Evolutionary conservation across 2,329 filamentous ascomycete genomes (phyloP).

Genomic region (Canariomyces notabilis): DNA sequence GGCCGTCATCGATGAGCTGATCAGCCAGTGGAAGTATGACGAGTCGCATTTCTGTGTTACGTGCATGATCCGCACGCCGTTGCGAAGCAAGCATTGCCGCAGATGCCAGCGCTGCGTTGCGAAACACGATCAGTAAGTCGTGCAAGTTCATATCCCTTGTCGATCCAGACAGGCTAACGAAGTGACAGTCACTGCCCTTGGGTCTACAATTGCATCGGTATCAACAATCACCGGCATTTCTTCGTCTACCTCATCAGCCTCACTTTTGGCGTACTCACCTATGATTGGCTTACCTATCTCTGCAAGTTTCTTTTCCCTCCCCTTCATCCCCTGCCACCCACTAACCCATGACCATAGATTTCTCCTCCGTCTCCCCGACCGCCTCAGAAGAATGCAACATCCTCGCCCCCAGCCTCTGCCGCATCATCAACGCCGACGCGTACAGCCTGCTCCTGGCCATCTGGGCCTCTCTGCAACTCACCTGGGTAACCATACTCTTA

Average conservation of each 20-base stretch:
- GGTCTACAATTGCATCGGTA: conserved; percentile 93
- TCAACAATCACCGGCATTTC: conserved; percentile 96
- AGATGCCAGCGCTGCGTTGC: conserved; percentile 88
- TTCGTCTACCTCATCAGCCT: conserved; percentile 81
- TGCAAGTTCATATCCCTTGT: not conserved
- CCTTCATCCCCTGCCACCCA: not conserved
- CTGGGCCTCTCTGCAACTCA: conserved; percentile 79
- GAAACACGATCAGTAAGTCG: conserved; percentile 87
- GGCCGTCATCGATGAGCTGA: conserved; percentile 78
- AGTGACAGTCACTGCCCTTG: conserved; percentile 80
- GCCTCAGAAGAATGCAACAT: conserved; percentile 62
- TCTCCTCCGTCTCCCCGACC: conserved; percentile 52
- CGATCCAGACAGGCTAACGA: conserved; percentile 9
- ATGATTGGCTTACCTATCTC: conserved; percentile 66
- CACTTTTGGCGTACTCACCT: conserved; percentile 66
- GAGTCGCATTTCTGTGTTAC: conserved; percentile 89
- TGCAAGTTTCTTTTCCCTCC: conserved; percentile 42
- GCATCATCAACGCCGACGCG: conserved; percentile 70
- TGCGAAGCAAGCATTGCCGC: conserved; percentile 94
- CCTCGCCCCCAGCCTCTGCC: conserved; percentile 70
- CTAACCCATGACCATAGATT: conserved; percentile 45
- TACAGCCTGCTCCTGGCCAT: conserved; percentile 75
- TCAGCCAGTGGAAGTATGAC: conserved; percentile 83
- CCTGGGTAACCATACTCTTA: conserved; percentile 96
- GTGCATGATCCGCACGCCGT: conserved; percentile 89